Evolutionary conservation across 2,329 filamentous ascomycete genomes (phyloP), one percentile per base, ranked within the genome.

Genomic region (Penicillium glabrum): DNA sequence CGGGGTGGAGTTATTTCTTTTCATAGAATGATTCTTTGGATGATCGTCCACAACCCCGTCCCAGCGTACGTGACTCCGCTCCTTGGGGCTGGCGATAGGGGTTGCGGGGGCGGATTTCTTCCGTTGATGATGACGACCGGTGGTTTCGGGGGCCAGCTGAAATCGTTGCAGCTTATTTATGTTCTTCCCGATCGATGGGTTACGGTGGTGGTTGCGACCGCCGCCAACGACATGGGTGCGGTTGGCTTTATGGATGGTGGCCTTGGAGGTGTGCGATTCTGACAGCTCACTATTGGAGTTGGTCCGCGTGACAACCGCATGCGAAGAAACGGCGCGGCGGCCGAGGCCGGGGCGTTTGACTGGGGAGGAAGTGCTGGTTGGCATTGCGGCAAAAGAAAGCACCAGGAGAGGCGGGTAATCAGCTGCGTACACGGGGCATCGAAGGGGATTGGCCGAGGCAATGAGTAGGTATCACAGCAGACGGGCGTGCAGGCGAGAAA

Each of bases 71-170:
- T 75, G 73, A 26, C 68, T 61, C 29, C 62, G 60, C 23, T 66
- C 69, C 37, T 71, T 72, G 23, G 77, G 77, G 56, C 77, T 80
- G 16, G 72, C 73, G 19, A 72, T 67, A 23, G 78, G 77, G 24
- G 76, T 79, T 23, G 69, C 70, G 31, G 76, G 76, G 41, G 76
- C 76, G 6, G 77, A 80, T 61, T 77, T 79, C 66, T 79, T 79
- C 58, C 77, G 73, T 49, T 78, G 73, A 65, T 80, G 78, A 57
- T 76, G 66, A 44, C 72, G 69, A n/a, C 61, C 61, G 33, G 66
- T 63, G 35, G 62, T 61, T 53, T 76, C 71, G 33, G 69, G 59
- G 23, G 61, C 62, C 11, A 75, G 61, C 53, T 72, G 71, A 53
- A 77, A 63, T 47, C 72, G 70, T 51, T 76, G 74, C 35, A 78